phyloP scores from a whole-genome alignment of 208 protist species.

The Wallacemonas sp. region DNA sequence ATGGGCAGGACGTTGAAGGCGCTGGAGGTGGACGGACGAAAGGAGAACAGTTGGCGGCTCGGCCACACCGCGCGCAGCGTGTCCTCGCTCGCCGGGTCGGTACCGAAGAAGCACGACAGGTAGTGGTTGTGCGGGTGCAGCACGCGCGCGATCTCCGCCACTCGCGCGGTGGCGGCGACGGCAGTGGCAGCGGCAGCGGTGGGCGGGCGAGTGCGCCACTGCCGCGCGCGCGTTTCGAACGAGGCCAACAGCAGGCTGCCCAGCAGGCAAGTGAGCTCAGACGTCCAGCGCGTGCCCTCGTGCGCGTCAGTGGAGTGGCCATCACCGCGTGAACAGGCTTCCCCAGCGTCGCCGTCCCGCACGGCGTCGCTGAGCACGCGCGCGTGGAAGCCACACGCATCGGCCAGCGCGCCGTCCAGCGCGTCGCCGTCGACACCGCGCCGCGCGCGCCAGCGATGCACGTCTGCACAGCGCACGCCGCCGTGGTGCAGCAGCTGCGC shows the following conservation, averaged over 20 bases:
- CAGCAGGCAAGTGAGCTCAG: not conserved
- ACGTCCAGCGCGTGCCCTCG: not conserved
- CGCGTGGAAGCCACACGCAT: not conserved
- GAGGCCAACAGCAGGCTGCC: slow-evolving; percentile 2
- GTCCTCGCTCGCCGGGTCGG: not conserved
- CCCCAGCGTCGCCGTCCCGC: not conserved
- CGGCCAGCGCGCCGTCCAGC: not conserved
- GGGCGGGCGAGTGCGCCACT: not conserved
- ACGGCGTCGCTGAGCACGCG: not conserved
- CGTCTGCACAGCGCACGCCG: not conserved
- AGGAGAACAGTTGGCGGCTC: not conserved
- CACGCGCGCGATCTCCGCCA: not conserved
- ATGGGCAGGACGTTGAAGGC: slow-evolving; percentile 6
- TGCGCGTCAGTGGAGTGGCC: not conserved
- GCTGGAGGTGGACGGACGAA: not conserved
- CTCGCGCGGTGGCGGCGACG: not conserved
- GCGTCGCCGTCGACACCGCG: not conserved
- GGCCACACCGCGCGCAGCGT: slow-evolving; percentile 3
- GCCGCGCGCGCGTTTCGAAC: slow-evolving; percentile 1
- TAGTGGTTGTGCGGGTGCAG: slow-evolving; percentile 14
- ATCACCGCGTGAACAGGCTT: no score
- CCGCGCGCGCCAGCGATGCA: not conserved
- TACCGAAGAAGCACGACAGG: slow-evolving; percentile 7
- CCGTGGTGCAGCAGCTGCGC: slow-evolving; percentile 9
- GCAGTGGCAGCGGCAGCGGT: no score